Evolutionary conservation across 345 rosid species (phyloP), one percentile per base, ranked within the genome.

Genomic region (Microthlaspi erraticum): DNA sequence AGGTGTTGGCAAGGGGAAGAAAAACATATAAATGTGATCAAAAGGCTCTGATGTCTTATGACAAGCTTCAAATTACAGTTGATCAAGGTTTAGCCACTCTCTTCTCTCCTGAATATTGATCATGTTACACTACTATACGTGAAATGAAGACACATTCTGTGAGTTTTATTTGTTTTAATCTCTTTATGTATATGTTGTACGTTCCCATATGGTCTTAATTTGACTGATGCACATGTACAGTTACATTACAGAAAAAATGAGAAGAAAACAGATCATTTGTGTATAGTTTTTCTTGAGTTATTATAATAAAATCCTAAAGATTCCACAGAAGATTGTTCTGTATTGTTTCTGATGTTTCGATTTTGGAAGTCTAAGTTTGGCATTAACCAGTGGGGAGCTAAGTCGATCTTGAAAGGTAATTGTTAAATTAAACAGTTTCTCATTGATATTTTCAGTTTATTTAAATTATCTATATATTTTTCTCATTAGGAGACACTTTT

Each of bases 21-120:
- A 80, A 83, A 54, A 71, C 89, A 10, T 87, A 84, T 51, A 60
- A 68, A 61, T 79, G 76, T 58, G 76, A 76, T 14, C 71, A 76
- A 64, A 82, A 84, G 65, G 32, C 83, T 5, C 70, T 85, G 45
- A 86, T 93, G 96, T 20, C 83, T 43, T 93, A 93, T 19, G 73
- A 77, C 60, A 86, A 75, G 75, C 83, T 88, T 64, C 83, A 78
- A 63, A 62, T 93, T 48, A 81, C 83, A 8, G 80, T 93, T 45
- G 88, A 93, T 73, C 92, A 82, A 91, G 97, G 97, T 73, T 78
- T 90, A 68, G 96, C 92, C 38, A 87, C 94, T 38, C 50, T 90
- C 29, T 93, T 87, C 79, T 81, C 87, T 39, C 97, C 98, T 8
- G 59, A 71, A 67, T 75, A 71, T 51, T 71, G 53, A 60, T 41